Conservation (phyloP, 2,329 filamentous ascomycete species). For the Paradendryphiella salina region DNA sequence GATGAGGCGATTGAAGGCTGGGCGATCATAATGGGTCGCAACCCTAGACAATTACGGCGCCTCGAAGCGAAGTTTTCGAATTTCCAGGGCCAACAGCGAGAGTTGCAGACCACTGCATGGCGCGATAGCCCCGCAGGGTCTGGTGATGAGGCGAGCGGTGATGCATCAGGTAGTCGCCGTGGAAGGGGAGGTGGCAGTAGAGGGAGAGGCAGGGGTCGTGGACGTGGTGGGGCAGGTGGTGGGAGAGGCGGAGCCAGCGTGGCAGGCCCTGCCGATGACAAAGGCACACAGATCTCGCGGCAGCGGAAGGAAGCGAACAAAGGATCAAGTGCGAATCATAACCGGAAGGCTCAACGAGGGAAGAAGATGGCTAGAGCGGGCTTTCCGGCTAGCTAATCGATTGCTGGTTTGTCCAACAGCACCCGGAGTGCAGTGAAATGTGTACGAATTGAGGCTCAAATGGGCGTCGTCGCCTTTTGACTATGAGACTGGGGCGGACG, state of each 20-base stretch:
- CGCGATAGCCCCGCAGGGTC: constrained; percentile 56
- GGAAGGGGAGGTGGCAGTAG: constrained; percentile 49
- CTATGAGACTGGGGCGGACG: too few relatives aligned
- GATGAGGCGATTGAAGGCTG: constrained; percentile 95
- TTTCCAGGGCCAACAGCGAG: constrained; percentile 67
- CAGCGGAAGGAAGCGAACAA: constrained; percentile 82
- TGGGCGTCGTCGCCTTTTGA: too few relatives aligned
- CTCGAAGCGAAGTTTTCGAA: constrained; percentile 71
- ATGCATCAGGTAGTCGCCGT: constrained; percentile 54
- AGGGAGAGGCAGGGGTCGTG: constrained; percentile 42
- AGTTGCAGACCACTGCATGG: constrained; percentile 67
- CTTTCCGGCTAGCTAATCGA: constrained; percentile 45
- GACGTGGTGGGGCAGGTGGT: constrained; percentile 36
- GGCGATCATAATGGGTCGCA: constrained; percentile 80
- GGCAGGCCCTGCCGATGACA: constrained; percentile 67
- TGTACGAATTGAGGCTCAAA: too few relatives aligned
- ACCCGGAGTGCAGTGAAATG: too few relatives aligned
- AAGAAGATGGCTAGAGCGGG: constrained; percentile 65
- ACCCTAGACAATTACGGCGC: constrained; percentile 67
- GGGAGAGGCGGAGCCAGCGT: constrained; percentile 57
- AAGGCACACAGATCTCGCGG: constrained; percentile 70
- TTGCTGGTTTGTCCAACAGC: too few relatives aligned
- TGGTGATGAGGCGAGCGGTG: constrained; percentile 55
- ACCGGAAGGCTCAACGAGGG: constrained; percentile 70
- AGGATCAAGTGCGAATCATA: constrained; percentile 81